A percentile compares a stretch with the other conserved stretches of the same genome.
Evolutionary conservation across 345 rosid genomes (phyloP).

Genomic region (Salix suchowensis): DNA sequence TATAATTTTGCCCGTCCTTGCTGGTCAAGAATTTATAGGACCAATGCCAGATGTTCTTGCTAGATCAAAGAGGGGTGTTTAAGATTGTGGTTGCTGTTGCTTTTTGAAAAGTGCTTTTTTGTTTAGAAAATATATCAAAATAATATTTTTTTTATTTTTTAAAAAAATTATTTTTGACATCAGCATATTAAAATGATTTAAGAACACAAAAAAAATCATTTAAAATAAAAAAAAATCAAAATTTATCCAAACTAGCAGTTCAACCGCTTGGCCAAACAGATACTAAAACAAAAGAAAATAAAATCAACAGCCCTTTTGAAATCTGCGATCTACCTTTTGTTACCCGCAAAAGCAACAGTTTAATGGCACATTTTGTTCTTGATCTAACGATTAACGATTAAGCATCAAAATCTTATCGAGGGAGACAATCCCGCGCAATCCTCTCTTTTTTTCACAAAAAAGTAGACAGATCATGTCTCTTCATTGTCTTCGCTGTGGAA

Average conservation of each 20-base stretch:
- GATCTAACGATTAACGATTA: not conserved
- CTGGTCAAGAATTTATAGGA: not conserved
- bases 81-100: no score
- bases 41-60: not conserved
- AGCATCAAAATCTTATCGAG: slow-evolving; percentile 2
- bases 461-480: not conserved
- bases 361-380: not conserved
- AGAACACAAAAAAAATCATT: no score
- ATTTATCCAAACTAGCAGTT: no score
- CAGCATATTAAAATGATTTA: no score
- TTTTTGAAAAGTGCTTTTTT: no score
- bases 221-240: no score
- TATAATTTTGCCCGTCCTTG: not conserved
- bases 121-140: no score
- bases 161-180: no score
- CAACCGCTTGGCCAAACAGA: no score
- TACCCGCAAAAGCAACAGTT: not conserved
- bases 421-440: not conserved
- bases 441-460: no score
- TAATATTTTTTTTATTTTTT: no score
- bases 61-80: not conserved
- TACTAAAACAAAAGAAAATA: not conserved
- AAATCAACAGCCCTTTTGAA: not conserved
- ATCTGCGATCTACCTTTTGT: not conserved
- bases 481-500: not conserved